Evolutionary conservation across 208 protist species (phyloP).

Genomic region (Tritrichomonas foetus): DNA sequence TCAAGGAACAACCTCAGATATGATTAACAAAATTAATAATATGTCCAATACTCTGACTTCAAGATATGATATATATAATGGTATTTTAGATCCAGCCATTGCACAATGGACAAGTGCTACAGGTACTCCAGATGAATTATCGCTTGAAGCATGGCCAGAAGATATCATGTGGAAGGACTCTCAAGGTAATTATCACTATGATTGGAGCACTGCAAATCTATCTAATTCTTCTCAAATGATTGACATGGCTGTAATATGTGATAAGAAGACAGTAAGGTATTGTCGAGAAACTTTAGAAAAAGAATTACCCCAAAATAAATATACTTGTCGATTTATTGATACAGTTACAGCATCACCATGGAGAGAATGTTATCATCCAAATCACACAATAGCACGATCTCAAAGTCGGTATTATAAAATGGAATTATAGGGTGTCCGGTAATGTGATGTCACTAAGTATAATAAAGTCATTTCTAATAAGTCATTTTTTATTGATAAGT

Average conservation of each 20-base stretch:
- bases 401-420: not conserved
- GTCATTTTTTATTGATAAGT: no score
- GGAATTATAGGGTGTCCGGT: no score
- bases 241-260: not conserved
- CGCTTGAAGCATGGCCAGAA: not conserved
- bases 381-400: not conserved
- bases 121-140: not conserved
- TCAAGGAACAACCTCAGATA: not conserved
- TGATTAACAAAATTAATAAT: no score
- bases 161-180: not conserved
- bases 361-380: slow-evolving; percentile 3
- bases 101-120: no score
- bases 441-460: no score
- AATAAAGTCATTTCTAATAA: no score
- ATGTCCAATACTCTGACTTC: not conserved
- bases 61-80: slow-evolving; percentile 33
- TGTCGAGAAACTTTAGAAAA: not conserved
- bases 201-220: not conserved
- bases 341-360: not conserved
- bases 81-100: not conserved
- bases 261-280: not conserved
- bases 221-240: not conserved
- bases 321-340: not conserved
- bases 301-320: no score
- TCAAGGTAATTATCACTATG: not conserved